Evolutionary conservation across 306 rosid genomes (phyloP).

Genomic region (Acmispon strigosus): DNA sequence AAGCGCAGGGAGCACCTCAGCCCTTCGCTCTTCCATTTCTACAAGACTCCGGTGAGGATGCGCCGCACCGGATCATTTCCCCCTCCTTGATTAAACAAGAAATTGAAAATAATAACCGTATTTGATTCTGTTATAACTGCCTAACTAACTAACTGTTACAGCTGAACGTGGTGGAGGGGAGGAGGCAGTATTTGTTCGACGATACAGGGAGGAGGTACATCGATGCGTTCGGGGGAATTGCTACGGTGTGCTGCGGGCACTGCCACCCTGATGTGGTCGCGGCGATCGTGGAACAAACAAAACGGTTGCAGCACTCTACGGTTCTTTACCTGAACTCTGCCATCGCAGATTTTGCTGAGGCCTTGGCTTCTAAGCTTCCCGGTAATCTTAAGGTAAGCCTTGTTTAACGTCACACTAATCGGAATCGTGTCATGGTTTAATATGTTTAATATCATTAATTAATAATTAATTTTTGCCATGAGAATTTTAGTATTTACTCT

Average conservation of each 20-base stretch:
- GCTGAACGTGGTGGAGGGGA: conserved; percentile 83
- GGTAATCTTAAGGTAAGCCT: conserved; percentile 70
- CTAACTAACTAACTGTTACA: conserved; percentile 8
- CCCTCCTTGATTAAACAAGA: background rate
- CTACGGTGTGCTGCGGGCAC: conserved; percentile 95
- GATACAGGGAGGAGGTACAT: conserved; percentile 79
- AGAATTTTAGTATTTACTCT: background rate
- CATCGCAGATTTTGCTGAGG: conserved; percentile 81
- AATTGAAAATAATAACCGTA: background rate
- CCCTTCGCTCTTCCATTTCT: conserved; percentile 65
- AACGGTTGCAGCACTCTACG: conserved; percentile 78
- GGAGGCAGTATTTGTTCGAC: conserved; percentile 79
- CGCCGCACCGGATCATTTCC: conserved; percentile 3
- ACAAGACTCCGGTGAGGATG: conserved; percentile 61
- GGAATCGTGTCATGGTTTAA: background rate
- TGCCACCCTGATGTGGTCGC: conserved; percentile 90
- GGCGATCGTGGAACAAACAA: conserved; percentile 67
- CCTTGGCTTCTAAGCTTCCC: conserved; percentile 77
- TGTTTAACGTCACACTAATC: background rate
- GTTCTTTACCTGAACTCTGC: conserved; percentile 71
- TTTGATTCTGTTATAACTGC: background rate
- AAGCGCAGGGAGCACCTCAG: conserved; percentile 73
- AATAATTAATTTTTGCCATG: background rate
- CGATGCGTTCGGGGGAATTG: conserved; percentile 92
- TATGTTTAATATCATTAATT: background rate